Evolutionary conservation across 2,329 filamentous ascomycete genomes (phyloP).

Genomic region (Botrytis paeoniae): DNA sequence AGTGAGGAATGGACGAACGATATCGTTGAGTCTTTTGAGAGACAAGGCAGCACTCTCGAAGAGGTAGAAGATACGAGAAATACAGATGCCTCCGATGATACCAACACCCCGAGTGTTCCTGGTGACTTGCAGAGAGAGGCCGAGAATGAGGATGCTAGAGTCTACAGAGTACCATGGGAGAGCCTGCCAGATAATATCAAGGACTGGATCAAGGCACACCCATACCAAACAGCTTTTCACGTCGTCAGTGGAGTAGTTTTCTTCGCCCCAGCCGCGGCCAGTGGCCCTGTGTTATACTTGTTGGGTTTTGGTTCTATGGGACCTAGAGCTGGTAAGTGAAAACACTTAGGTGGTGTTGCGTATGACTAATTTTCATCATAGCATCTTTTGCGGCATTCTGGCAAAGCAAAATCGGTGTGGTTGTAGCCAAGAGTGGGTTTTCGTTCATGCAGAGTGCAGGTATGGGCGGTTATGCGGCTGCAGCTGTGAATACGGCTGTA

Average conservation of each 20-base stretch:
- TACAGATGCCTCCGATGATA: too few species aligned
- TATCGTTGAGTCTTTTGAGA: too few species aligned
- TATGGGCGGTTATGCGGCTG: background rate
- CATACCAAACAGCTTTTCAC: background rate
- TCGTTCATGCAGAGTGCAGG: background rate
- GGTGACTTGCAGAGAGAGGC: too few species aligned
- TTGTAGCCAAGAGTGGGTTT: background rate
- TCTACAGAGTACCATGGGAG: background rate
- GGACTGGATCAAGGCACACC: background rate
- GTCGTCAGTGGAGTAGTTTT: background rate
- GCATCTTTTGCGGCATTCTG: background rate
- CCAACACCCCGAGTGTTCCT: too few species aligned
- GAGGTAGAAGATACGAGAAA: too few species aligned
- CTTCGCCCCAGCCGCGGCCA: background rate
- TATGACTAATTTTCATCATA: background rate
- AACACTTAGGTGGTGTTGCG: too few species aligned
- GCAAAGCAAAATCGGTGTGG: background rate
- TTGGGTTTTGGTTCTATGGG: background rate
- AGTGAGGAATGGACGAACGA: too few species aligned
- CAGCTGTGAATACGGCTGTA: background rate
- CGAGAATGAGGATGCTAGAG: background rate
- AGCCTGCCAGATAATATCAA: background rate
- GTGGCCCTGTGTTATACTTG: background rate
- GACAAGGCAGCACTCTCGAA: too few species aligned
- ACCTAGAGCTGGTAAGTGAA: slow-evolving; percentile 2